phyloP scores from a whole-genome alignment of 192 early-diverging fungal species.

The Phycomyces blakesleeanus region DNA sequence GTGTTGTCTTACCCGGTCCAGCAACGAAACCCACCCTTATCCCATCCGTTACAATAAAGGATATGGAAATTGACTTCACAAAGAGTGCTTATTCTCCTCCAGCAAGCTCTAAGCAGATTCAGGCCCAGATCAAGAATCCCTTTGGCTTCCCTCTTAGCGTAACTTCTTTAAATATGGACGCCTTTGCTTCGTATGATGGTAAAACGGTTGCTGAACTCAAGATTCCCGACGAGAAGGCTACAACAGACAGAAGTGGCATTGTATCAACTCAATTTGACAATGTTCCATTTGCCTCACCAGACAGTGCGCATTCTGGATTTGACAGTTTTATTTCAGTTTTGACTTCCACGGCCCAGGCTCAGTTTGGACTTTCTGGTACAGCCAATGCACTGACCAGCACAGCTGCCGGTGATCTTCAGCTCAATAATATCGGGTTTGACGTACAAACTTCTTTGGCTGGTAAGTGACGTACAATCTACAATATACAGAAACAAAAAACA shows the following conservation, averaged over 20 bases:
- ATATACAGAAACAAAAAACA: no score
- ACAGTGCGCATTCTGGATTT: slow-evolving; percentile 19
- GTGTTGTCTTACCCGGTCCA: slow-evolving; percentile 33
- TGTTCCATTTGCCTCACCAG: slow-evolving; percentile 29
- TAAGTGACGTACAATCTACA: slow-evolving; percentile 6
- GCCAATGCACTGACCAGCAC: slow-evolving; percentile 28
- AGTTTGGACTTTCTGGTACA: slow-evolving; percentile 29
- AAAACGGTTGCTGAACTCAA: slow-evolving; percentile 24
- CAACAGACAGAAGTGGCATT: slow-evolving; percentile 16
- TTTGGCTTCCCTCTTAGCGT: slow-evolving; percentile 40
- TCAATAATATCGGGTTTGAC: slow-evolving; percentile 37
- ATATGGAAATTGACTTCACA: slow-evolving; percentile 47
- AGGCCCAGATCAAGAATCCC: slow-evolving; percentile 34
- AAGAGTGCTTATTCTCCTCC: slow-evolving; percentile 42
- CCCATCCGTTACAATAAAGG: slow-evolving; percentile 32
- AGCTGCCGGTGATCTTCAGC: slow-evolving; percentile 35
- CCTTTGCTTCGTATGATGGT: slow-evolving; percentile 24
- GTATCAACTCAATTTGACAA: slow-evolving; percentile 23
- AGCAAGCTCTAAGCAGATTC: slow-evolving; percentile 37
- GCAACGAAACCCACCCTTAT: slow-evolving; percentile 36
- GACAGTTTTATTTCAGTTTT: slow-evolving; percentile 24
- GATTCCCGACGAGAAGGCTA: slow-evolving; percentile 25
- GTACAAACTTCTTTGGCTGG: slow-evolving; percentile 37
- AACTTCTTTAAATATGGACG: slow-evolving; percentile 21
- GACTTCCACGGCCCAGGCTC: slow-evolving; percentile 14